Percentiles rank a stretch among this genome's conserved stretches.
These are phyloP conservation scores for Ustilago xerochloae DNA, from an alignment of 1,284 basidiomycete species.

Conservation along the genomic window DNA sequence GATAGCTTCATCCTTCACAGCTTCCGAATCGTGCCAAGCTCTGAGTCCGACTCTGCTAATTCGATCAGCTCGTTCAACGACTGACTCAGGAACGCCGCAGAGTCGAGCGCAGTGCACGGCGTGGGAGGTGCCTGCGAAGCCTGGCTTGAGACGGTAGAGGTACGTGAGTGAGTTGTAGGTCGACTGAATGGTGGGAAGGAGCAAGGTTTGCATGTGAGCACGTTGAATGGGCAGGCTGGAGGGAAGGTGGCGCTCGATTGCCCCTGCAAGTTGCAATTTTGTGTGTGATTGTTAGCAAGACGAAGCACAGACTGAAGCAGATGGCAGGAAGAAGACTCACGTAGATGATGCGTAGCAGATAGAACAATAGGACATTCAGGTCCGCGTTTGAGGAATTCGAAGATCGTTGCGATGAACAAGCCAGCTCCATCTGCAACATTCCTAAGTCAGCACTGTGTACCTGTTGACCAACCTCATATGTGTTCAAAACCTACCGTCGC, in stretches of 20 bases:
- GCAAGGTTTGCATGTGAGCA: slow-evolving; percentile 48
- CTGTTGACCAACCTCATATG: neutral
- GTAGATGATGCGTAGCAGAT: slow-evolving; percentile 43
- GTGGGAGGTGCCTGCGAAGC: slow-evolving; percentile 35
- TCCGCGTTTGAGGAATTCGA: slow-evolving; percentile 37
- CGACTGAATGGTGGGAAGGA: slow-evolving; percentile 23
- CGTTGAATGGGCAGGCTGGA: slow-evolving; percentile 23
- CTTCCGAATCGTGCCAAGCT: slow-evolving; percentile 28
- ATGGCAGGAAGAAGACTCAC: slow-evolving; percentile 21
- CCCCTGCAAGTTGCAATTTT: no score
- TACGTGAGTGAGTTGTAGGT: slow-evolving; percentile 31
- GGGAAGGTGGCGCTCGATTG: slow-evolving; percentile 34
- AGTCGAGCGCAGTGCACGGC: slow-evolving; percentile 44
- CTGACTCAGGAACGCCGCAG: slow-evolving; percentile 40
- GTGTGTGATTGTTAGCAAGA: no score
- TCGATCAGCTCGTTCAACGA: slow-evolving; percentile 31
- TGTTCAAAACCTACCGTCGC: slow-evolving; percentile 37
- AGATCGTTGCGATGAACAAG: slow-evolving; percentile 41
- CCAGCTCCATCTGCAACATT: slow-evolving; percentile 34
- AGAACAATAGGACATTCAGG: slow-evolving; percentile 33
- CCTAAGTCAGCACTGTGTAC: neutral
- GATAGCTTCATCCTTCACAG: slow-evolving; percentile 22
- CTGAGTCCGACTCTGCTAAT: slow-evolving; percentile 18
- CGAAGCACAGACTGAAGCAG: no score
- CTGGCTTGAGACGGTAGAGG: slow-evolving; percentile 38